Percentiles rank a stretch among this genome's conserved stretches.
Conservation (phyloP, 2,329 filamentous ascomycete species). For the Penicillium sp. region DNA sequence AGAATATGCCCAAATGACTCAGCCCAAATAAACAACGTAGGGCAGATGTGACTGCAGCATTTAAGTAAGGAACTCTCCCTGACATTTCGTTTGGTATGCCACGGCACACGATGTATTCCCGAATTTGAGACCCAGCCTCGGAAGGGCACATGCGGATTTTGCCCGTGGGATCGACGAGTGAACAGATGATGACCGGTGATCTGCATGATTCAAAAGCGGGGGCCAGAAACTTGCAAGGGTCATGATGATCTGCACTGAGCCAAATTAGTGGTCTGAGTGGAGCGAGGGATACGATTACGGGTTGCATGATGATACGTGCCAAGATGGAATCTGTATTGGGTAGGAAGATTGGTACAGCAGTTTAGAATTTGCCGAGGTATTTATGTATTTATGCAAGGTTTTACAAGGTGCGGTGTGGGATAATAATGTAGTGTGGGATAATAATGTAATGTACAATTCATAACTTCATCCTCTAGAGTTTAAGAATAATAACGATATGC, state of each 20-base stretch:
- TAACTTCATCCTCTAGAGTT: slow-evolving; percentile 22
- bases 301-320: not conserved
- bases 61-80: not conserved
- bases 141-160: not conserved
- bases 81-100: not conserved
- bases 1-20: not conserved
- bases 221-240: not conserved
- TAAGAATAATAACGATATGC: slow-evolving; percentile 25
- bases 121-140: not conserved
- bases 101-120: not conserved
- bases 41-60: not conserved
- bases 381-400: not conserved
- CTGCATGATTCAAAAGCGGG: not conserved
- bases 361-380: not conserved
- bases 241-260: not conserved
- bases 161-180: slow-evolving; percentile 4
- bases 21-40: not conserved
- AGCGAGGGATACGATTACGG: not conserved
- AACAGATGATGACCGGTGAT: not conserved
- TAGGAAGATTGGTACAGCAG: not conserved
- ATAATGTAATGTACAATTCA: slow-evolving; percentile 25
- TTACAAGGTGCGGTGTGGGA: not conserved
- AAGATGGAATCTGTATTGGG: not conserved
- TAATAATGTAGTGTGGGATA: slow-evolving; percentile 15
- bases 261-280: not conserved